Base-by-base conservation (phyloP, 2,329 filamentous ascomycete genomes). In the Neurospora sp. region DNA sequence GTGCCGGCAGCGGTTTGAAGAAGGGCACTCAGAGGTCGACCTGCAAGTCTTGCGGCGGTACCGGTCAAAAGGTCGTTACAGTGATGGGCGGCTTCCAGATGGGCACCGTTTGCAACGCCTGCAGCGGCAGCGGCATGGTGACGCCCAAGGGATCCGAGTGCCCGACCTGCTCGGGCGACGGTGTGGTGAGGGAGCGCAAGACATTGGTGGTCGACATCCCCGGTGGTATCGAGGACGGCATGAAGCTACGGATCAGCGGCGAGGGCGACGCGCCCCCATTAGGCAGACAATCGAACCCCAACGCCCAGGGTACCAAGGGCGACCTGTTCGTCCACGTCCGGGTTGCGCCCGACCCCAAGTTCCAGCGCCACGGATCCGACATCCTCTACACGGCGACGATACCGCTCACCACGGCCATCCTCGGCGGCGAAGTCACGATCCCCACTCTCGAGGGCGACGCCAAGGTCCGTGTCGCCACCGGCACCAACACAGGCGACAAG, bases 21-120 rank as follows among this genome's bases (percentile, higher is more conserved):
- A 80, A 89, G 71, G 95, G 95, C 11, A 87, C 90, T 13, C 89
- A 91, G 80, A 86, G 89, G 75, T 84, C 87, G 33, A 84, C 89
- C 72, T 99, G 96, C 81, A 90, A 89, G 78, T 84, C 87, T 68
- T 99, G 96, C 79, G 90, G 91, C 72, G 96, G 96, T 17, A 93
- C 93, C 1, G 96, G 96, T 68, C 92, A 91, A 43, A 86, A 92
- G 70, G 90, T 98, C 67, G 93, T 97, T 80, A 91, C 93, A 77
- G 91, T 97, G 87, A 90, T 93, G 75, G 93, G 93, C 69, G 94
- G 93, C 33, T 98, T 99, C 82, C 95, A 98, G 82, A 95, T 99
- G 90, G 93, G 92, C 4, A 93, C 92, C 72, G 96, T 93, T 1
- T 99, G 96, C 80, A 85, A 87, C 23, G 82, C 88, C 42, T 99